Conservation (phyloP, 2,329 filamentous ascomycete species). For the Scytalidium sp. region DNA sequence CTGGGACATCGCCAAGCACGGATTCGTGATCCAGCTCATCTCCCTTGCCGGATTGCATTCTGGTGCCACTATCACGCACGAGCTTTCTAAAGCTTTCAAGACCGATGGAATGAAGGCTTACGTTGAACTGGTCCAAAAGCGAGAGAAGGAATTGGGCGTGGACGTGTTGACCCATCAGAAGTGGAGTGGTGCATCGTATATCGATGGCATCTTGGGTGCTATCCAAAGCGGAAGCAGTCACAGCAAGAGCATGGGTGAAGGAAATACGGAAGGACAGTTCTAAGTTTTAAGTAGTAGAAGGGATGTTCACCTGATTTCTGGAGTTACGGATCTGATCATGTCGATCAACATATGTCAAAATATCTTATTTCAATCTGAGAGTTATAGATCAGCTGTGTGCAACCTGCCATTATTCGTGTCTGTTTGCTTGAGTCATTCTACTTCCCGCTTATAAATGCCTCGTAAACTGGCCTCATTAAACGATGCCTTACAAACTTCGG, state of each 20-base stretch:
- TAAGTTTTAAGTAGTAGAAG: slow-evolving; percentile 7
- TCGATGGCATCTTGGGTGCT: slow-evolving; percentile 85
- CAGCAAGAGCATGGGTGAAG: slow-evolving; percentile 91
- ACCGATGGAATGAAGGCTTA: slow-evolving; percentile 95
- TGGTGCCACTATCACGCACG: slow-evolving; percentile 61
- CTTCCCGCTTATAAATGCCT: too few species aligned
- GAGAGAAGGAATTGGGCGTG: slow-evolving; percentile 72
- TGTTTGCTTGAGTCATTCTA: too few species aligned
- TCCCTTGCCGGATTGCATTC: slow-evolving; percentile 65
- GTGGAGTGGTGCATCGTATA: slow-evolving; percentile 66
- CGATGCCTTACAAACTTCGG: too few species aligned
- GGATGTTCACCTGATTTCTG: too few species aligned
- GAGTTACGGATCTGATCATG: too few species aligned
- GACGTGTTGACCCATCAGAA: slow-evolving; percentile 38
- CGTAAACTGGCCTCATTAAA: too few species aligned
- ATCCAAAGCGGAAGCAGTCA: slow-evolving; percentile 90
- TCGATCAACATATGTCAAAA: too few species aligned
- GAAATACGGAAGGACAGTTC: slow-evolving; percentile 80
- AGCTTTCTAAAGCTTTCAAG: slow-evolving; percentile 81
- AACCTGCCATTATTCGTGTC: too few species aligned
- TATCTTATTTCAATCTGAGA: too few species aligned
- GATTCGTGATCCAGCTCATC: slow-evolving; percentile 69
- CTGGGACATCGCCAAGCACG: slow-evolving; percentile 91
- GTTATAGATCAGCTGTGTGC: too few species aligned
- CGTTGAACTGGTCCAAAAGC: slow-evolving; percentile 85